These are phyloP conservation scores for Castanea mollissima DNA, from an alignment of 306 rosid species.

Conservation along the genomic window DNA sequence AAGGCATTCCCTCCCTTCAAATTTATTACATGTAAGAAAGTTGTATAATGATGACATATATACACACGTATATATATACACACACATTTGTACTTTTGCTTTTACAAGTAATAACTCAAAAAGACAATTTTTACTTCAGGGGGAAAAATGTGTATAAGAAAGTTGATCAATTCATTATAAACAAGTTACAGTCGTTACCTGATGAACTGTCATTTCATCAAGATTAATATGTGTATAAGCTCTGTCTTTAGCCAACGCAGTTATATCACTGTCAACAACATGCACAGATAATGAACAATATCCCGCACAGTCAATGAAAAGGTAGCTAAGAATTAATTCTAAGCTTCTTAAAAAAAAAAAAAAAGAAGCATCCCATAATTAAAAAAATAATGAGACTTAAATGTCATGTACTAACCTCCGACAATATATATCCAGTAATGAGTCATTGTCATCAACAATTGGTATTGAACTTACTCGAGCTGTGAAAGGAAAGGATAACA, in stretches of 20 bases:
- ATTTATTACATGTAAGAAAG: too few species aligned
- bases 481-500: slow-evolving; percentile 41
- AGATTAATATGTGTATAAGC: slow-evolving; percentile 85
- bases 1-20: too few species aligned
- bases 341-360: slow-evolving; percentile 1
- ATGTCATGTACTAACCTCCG: slow-evolving; percentile 74
- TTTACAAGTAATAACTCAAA: too few species aligned
- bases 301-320: neutral
- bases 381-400: neutral
- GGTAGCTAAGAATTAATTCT: slow-evolving; percentile 2
- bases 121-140: neutral
- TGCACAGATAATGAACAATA: neutral
- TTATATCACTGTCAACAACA: slow-evolving; percentile 75
- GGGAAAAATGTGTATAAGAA: neutral
- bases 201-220: slow-evolving; percentile 94
- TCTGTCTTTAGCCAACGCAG: slow-evolving; percentile 97
- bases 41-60: too few species aligned
- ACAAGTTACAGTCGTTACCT: slow-evolving; percentile 41
- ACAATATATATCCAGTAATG: slow-evolving; percentile 90
- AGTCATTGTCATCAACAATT: slow-evolving; percentile 87
- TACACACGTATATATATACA: too few species aligned
- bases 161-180: neutral
- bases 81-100: neutral
- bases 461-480: slow-evolving; percentile 98
- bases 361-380: slow-evolving; percentile 1